A percentile compares a stretch with the other conserved stretches of the same genome.
These are phyloP conservation scores for Guadua angustifolia DNA, from an alignment of 176 grass and related monocot genomes.

Conservation along the genomic window DNA sequence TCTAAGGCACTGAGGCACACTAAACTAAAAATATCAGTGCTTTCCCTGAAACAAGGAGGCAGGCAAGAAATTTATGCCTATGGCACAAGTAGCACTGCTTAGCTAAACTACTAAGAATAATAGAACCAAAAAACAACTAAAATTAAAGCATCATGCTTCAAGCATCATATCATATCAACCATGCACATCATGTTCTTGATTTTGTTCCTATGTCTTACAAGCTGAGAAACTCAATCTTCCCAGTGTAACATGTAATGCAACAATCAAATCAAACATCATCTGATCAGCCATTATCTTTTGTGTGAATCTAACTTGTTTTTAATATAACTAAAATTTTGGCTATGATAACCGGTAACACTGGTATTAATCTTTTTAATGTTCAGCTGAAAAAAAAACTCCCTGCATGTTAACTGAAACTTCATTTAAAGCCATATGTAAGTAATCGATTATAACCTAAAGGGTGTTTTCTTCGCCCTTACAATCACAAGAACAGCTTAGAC, in stretches of 20 bases:
- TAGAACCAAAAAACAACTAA: background rate
- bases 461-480: background rate
- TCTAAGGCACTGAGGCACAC: background rate
- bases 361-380: background rate
- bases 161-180: background rate
- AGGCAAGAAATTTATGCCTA: slow-evolving; percentile 11
- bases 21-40: background rate
- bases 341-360: background rate
- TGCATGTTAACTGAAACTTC: background rate
- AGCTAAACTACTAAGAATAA: background rate
- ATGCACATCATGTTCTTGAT: background rate
- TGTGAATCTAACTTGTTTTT: background rate
- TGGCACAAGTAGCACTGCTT: background rate
- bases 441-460: background rate
- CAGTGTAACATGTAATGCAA: background rate
- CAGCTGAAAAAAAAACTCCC: background rate
- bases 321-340: background rate
- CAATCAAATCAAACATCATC: background rate
- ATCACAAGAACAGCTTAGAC: slow-evolving; percentile 8
- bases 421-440: background rate
- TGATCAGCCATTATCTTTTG: background rate
- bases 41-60: background rate
- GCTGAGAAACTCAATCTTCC: background rate
- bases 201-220: background rate
- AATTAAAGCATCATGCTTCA: background rate